Conservation (phyloP, 108 stramenopile species). For the Nannochloropsis oceanica region DNA sequence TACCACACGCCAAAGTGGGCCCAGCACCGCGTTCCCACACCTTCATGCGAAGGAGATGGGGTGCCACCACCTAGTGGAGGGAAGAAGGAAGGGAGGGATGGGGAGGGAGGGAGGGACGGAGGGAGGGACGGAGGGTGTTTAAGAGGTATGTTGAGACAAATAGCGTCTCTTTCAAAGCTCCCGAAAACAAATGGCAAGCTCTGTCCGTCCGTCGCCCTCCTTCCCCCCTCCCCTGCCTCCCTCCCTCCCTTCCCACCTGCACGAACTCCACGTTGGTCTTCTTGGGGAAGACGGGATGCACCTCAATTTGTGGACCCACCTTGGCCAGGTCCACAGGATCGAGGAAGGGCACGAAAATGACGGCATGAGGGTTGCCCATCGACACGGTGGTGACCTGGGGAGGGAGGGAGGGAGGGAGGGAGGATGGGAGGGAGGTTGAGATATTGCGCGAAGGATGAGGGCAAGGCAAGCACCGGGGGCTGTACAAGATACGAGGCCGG, state of each 20-base stretch:
- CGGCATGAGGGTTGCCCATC: conserved; percentile 95
- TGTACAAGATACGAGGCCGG: too few species aligned
- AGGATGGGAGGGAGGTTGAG: background rate
- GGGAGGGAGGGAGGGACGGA: too few species aligned
- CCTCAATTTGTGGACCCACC: conserved; percentile 76
- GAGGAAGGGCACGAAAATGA: conserved; percentile 82
- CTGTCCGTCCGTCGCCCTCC: background rate
- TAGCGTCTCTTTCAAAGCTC: background rate
- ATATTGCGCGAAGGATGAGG: too few species aligned
- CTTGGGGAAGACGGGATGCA: conserved; percentile 66
- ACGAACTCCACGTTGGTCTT: conserved; percentile 94
- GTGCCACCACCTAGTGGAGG: conserved; percentile 44
- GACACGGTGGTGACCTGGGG: conserved; percentile 59
- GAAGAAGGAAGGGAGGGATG: too few species aligned
- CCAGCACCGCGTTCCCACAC: conserved; percentile 92
- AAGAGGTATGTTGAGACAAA: too few species aligned
- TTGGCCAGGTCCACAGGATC: conserved; percentile 65
- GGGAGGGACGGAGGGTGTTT: too few species aligned
- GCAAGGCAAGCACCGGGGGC: too few species aligned
- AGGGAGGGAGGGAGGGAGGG: background rate
- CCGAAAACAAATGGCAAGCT: background rate
- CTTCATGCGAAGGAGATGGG: conserved; percentile 77
- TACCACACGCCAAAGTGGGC: conserved; percentile 90
- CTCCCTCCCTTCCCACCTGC: conserved; percentile 22
- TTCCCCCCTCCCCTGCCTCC: background rate